phyloP scores from a whole-genome alignment of 140 eudicot species.

The Artemisia princeps region DNA sequence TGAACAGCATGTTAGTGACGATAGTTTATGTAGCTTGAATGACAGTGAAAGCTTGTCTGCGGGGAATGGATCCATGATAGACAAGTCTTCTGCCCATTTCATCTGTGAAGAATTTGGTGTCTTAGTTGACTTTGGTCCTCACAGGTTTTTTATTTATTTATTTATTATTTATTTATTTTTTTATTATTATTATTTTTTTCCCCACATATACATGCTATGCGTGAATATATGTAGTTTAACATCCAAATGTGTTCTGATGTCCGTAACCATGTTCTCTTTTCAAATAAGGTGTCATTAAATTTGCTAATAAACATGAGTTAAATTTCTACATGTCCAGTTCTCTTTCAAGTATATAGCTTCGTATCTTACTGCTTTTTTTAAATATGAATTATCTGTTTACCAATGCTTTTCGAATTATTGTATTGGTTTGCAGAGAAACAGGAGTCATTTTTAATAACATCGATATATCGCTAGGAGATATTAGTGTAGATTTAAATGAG shows the following conservation, averaged over 20 bases:
- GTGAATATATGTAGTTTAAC: constrained; percentile 13
- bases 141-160: too few species aligned
- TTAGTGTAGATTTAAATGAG: constrained; percentile 50
- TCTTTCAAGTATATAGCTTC: constrained; percentile 2
- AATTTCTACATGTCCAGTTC: constrained; percentile 3
- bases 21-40: constrained; percentile 30
- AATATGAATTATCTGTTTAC: constrained; percentile 1
- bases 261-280: not conserved
- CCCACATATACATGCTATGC: not conserved
- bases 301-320: not conserved
- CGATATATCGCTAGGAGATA: constrained; percentile 60
- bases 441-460: constrained; percentile 56
- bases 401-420: constrained; percentile 1
- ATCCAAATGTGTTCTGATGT: constrained; percentile 16
- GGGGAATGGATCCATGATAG: constrained; percentile 35
- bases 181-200: too few species aligned
- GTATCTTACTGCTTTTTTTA: constrained; percentile 18
- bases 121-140: constrained; percentile 68
- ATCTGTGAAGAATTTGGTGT: constrained; percentile 80
- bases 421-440: constrained; percentile 50
- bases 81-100: constrained; percentile 50
- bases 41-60: constrained; percentile 32
- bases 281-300: not conserved
- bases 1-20: constrained; percentile 38
- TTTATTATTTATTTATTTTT: too few species aligned